These are phyloP conservation scores for Pythium sp. DNA, from an alignment of 352 stramenopile species.

Conservation along the genomic window DNA sequence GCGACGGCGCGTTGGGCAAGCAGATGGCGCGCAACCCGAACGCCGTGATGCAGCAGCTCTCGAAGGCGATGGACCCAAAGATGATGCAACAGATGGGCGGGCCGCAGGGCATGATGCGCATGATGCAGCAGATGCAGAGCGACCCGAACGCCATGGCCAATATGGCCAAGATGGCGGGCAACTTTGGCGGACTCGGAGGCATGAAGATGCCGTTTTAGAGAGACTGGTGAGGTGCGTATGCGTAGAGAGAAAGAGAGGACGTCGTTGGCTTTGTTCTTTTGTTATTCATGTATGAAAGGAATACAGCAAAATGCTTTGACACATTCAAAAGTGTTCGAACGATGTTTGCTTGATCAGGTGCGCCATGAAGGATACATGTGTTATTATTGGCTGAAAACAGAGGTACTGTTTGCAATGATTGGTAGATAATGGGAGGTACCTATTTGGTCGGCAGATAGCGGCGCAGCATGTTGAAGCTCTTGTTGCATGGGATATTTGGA, in stretches of 20 bases:
- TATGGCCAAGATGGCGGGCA: slow-evolving; percentile 74
- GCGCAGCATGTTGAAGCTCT: not conserved
- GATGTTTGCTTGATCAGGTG: not conserved
- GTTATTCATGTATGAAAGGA: slow-evolving; percentile 7
- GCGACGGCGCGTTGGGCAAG: slow-evolving; percentile 85
- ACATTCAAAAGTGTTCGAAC: not conserved
- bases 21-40: slow-evolving; percentile 97
- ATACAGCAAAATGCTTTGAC: not conserved
- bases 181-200: slow-evolving; percentile 41
- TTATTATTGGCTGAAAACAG: not conserved
- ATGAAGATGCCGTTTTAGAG: slow-evolving; percentile 81
- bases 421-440: not conserved
- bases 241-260: not conserved
- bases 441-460: not conserved
- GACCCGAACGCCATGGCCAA: slow-evolving; percentile 69
- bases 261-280: not conserved
- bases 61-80: slow-evolving; percentile 92
- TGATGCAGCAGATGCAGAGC: slow-evolving; percentile 94
- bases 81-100: slow-evolving; percentile 90
- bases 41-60: slow-evolving; percentile 95
- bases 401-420: not conserved
- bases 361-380: not conserved
- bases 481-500: not conserved
- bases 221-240: not conserved
- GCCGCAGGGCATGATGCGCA: slow-evolving; percentile 86